Conservation (phyloP, 2,329 filamentous ascomycete genomes). For the Fusarium nodosum region DNA sequence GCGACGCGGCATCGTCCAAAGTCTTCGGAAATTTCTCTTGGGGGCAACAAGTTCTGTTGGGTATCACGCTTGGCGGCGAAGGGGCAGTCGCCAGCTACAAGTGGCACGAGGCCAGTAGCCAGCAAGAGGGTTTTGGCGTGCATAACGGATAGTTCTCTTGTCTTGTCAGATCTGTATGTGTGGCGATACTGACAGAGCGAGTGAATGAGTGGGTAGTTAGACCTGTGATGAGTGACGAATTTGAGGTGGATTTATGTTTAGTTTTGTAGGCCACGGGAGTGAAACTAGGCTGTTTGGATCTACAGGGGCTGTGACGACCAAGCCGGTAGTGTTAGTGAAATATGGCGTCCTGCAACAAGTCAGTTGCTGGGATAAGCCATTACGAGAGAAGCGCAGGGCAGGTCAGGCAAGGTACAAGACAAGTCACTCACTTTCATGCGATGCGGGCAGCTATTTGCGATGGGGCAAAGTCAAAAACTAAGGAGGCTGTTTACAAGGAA, state of each 20-base stretch:
- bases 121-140: conserved; percentile 39
- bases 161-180: neutral
- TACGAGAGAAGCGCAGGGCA: conserved; percentile 3
- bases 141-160: conserved; percentile 21
- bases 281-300: conserved; percentile 20
- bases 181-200: neutral
- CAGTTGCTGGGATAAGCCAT: conserved; percentile 22
- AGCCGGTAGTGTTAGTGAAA: conserved; percentile 30
- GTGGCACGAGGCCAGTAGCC: conserved; percentile 35
- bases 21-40: conserved; percentile 35
- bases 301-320: conserved; percentile 29
- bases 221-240: neutral
- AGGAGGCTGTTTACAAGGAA: conserved; percentile 1
- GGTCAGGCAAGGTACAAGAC: neutral
- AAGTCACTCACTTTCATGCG: neutral
- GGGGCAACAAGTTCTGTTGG: conserved; percentile 18
- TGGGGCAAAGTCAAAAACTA: conserved; percentile 2
- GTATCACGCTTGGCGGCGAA: conserved; percentile 40
- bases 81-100: conserved; percentile 38
- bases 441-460: conserved; percentile 2
- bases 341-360: conserved; percentile 23
- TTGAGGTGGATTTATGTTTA: conserved; percentile 25
- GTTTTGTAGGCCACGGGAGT: conserved; percentile 30
- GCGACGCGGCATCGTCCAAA: conserved; percentile 40
- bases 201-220: neutral